Conservation (phyloP, 768 basidiomycete genomes). For the Suillus lakei region DNA sequence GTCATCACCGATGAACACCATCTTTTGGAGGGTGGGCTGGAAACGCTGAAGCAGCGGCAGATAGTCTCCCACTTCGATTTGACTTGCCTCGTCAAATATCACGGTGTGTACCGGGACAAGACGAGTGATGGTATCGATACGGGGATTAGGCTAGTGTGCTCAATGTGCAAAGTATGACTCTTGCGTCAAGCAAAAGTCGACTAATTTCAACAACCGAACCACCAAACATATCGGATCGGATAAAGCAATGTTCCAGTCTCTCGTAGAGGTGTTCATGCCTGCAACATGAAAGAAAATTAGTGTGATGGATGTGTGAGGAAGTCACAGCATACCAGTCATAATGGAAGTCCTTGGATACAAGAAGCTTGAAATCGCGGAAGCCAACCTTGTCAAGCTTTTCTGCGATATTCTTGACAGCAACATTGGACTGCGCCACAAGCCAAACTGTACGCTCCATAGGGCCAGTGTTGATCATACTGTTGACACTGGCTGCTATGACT, state of each 20-base stretch:
- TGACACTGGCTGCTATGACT: slow-evolving; percentile 43
- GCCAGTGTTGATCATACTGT: slow-evolving; percentile 22
- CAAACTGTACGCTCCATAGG: slow-evolving; percentile 32
- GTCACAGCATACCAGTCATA: slow-evolving; percentile 43
- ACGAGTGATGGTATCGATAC: slow-evolving; percentile 20
- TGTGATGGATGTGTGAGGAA: background rate
- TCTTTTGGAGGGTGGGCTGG: slow-evolving; percentile 30
- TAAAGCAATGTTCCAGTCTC: slow-evolving; percentile 36
- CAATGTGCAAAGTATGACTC: slow-evolving; percentile 52
- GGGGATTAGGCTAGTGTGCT: slow-evolving; percentile 46
- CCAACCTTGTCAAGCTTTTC: slow-evolving; percentile 43
- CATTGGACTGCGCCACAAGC: slow-evolving; percentile 53
- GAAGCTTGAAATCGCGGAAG: slow-evolving; percentile 40
- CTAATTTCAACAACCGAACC: slow-evolving; percentile 19
- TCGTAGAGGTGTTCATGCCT: slow-evolving; percentile 59
- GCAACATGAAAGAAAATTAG: slow-evolving; percentile 3
- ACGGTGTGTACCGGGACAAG: slow-evolving; percentile 41
- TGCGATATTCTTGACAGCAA: slow-evolving; percentile 58
- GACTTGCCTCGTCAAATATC: slow-evolving; percentile 53
- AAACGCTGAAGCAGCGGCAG: slow-evolving; percentile 39
- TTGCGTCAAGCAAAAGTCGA: slow-evolving; percentile 32
- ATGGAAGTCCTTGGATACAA: slow-evolving; percentile 54
- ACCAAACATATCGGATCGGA: slow-evolving; percentile 40
- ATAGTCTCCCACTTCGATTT: slow-evolving; percentile 49
- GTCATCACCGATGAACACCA: slow-evolving; percentile 46